A percentile compares a stretch with the other conserved stretches of the same genome.
These are phyloP conservation scores for Funneliformis geosporum DNA, from an alignment of 192 early-diverging fungal species.

Conservation along the genomic window DNA sequence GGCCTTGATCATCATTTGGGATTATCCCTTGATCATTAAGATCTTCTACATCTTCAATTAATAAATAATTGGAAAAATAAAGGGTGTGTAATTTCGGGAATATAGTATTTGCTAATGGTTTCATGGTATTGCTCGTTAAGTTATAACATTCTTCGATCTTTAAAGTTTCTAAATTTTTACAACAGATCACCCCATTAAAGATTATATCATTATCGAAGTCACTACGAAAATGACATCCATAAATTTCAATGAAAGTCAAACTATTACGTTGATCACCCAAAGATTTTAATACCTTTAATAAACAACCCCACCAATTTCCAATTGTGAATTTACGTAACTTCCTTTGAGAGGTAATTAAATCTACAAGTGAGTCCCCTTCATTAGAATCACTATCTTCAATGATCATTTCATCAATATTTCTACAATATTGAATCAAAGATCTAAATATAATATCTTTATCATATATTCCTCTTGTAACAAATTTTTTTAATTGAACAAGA, in stretches of 20 bases:
- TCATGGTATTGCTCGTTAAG: neutral
- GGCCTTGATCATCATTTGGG: neutral
- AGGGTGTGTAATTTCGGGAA: neutral
- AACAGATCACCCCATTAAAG: neutral
- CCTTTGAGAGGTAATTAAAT: neutral
- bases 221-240: neutral
- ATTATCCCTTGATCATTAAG: neutral
- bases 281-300: neutral
- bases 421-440: neutral
- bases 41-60: neutral
- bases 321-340: neutral
- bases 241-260: neutral
- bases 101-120: neutral
- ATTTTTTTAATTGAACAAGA: neutral
- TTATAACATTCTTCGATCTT: constrained; percentile 12
- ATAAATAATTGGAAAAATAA: neutral
- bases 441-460: neutral
- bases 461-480: neutral
- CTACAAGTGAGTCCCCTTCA: neutral
- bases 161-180: neutral
- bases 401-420: neutral
- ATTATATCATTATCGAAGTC: neutral
- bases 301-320: neutral
- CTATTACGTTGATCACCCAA: neutral
- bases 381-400: neutral